Evolutionary conservation across 257 asterid genomes (phyloP), one percentile per base, ranked within the genome.

Genomic region (Rubia yunnanensis): DNA sequence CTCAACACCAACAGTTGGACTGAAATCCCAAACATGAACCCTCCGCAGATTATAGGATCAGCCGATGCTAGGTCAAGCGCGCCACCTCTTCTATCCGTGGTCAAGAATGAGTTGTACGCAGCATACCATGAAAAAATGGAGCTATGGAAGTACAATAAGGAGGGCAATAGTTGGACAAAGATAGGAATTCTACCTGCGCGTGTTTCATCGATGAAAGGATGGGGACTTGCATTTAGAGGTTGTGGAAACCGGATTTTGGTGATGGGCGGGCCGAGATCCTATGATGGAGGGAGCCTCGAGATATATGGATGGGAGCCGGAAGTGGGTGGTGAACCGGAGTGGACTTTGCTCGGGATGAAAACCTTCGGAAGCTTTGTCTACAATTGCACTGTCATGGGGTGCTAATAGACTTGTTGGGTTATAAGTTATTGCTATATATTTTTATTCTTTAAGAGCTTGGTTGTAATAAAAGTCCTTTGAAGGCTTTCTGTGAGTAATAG

Each of bases 201-300:
- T 3, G 90, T 92, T 0, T 74, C 82, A 23, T 88, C 98, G 0
- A 83, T 84, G 86, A 78, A 77, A 10, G 96, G 96, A 17, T 91
- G 98, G 98, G 98, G 98, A 7, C 49, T 86, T n/a, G 98, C 98
- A 11, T 91, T 91, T 64, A 76, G 94, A 79, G 96, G 86, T 1
- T 91, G 95, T 30, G 96, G 98, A 2, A 84, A 86, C 73, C 86
- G 78, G 44, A 85, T 91, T 2, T 78, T 88, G 34, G 92, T 89
- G 66, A 80, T 91, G 4, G 95, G 98, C 4, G 98, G 96, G 48
- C 98, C 94, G 0, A 79, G 88, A 39, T 76, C 70, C 1, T 64
- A 7, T 5, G 17, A 82, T 13, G 95, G 85, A 71, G 87, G 96
- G n/a, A 80, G 62, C 30, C 77, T 91, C 3, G 92, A 88, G 76